Percentiles rank a stretch among this genome's conserved stretches.
phyloP scores from a whole-genome alignment of 768 basidiomycete species.

The Xanthoconium stramineum region DNA sequence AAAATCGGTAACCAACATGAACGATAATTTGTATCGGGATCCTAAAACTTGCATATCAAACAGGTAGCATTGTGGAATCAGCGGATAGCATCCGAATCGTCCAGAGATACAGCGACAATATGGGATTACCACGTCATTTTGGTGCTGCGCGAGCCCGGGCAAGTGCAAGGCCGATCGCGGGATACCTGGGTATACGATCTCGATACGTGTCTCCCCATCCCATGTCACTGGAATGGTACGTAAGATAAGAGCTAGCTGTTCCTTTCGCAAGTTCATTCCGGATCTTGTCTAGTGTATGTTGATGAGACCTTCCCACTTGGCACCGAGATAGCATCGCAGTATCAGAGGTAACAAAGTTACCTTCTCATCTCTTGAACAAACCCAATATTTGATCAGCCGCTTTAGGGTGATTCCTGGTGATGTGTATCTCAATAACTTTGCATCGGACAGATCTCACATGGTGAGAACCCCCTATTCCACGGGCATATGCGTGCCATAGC shows the following conservation, averaged over 20 bases:
- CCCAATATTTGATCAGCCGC: slow-evolving; percentile 36
- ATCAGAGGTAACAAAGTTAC: slow-evolving; percentile 40
- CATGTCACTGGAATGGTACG: slow-evolving; percentile 51
- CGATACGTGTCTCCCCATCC: slow-evolving; percentile 51
- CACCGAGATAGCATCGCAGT: slow-evolving; percentile 29
- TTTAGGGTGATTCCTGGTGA: slow-evolving; percentile 60
- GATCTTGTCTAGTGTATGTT: slow-evolving; percentile 42
- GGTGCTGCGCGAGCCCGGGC: slow-evolving; percentile 39
- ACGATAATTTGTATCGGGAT: neutral
- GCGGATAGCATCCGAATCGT: slow-evolving; percentile 39
- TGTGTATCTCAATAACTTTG: slow-evolving; percentile 56
- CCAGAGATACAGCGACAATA: slow-evolving; percentile 41
- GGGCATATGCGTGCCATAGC: neutral
- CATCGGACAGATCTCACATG: slow-evolving; percentile 78
- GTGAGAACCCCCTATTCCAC: slow-evolving; percentile 32
- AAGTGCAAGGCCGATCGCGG: neutral
- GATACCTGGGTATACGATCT: slow-evolving; percentile 66
- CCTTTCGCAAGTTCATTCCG: slow-evolving; percentile 15
- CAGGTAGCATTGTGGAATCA: slow-evolving; percentile 70
- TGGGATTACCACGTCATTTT: slow-evolving; percentile 80
- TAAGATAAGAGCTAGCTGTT: slow-evolving; percentile 1
- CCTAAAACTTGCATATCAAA: slow-evolving; percentile 8
- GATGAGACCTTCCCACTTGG: slow-evolving; percentile 40
- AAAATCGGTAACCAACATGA: slow-evolving; percentile 45
- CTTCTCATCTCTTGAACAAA: slow-evolving; percentile 6